Conservation (phyloP, 1,139 yeast species). For the Geotrichum candidum region DNA sequence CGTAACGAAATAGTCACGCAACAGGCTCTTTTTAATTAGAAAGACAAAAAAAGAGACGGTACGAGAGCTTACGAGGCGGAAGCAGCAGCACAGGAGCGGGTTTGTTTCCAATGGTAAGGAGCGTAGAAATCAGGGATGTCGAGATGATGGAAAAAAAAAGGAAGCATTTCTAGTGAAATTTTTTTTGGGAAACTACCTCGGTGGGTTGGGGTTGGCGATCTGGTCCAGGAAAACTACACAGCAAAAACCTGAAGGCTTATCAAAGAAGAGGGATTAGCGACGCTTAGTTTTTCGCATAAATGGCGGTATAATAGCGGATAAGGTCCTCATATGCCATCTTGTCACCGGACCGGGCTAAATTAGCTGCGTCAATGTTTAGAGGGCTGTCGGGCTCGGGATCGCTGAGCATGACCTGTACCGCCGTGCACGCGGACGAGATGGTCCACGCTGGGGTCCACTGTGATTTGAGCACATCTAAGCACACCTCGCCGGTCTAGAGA, state of each 20-base stretch:
- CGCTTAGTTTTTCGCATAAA: background rate
- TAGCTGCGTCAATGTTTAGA: slow-evolving; percentile 80
- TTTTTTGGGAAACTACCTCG: background rate
- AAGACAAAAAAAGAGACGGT: background rate
- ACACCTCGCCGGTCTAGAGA: slow-evolving; percentile 61
- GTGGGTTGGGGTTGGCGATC: background rate
- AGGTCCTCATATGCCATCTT: slow-evolving; percentile 51
- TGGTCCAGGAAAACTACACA: background rate
- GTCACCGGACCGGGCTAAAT: slow-evolving; percentile 57
- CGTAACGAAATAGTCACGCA: background rate
- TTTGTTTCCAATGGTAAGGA: background rate
- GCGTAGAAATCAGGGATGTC: background rate
- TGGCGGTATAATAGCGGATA: slow-evolving; percentile 51
- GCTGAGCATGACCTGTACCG: slow-evolving; percentile 60
- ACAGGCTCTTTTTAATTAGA: background rate
- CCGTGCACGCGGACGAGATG: slow-evolving; percentile 59
- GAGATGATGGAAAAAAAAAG: background rate
- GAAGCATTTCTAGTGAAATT: background rate
- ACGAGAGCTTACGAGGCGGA: background rate
- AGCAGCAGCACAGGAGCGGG: background rate
- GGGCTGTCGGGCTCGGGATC: slow-evolving; percentile 88
- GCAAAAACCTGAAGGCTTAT: background rate
- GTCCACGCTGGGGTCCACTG: slow-evolving; percentile 94
- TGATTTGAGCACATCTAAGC: slow-evolving; percentile 67
- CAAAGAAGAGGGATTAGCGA: background rate